phyloP scores from a whole-genome alignment of 192 early-diverging fungal species.

The Coemansia sp. region DNA sequence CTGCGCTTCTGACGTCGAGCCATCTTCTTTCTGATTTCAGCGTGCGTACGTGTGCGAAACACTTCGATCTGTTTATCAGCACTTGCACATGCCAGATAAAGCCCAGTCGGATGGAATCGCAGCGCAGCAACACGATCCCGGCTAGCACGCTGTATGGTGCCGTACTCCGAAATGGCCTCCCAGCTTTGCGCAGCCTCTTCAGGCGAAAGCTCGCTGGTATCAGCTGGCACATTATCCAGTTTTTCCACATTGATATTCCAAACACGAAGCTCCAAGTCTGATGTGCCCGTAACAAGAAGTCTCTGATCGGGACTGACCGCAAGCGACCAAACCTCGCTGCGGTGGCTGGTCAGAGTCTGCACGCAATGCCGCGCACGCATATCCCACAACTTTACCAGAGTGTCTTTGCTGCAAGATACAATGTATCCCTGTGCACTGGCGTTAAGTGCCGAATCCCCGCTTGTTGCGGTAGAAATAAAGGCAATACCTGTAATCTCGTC shows the following conservation, averaged over 20 bases:
- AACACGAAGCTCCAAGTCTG: constrained; percentile 80
- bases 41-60: constrained; percentile 71
- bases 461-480: constrained; percentile 31
- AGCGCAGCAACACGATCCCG: constrained; percentile 79
- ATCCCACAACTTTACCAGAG: constrained; percentile 96
- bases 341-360: constrained; percentile 89
- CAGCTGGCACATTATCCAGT: constrained; percentile 21
- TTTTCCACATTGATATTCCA: constrained; percentile 72
- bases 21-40: constrained; percentile 83
- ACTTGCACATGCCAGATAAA: constrained; percentile 78
- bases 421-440: constrained; percentile 65
- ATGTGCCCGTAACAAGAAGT: constrained; percentile 79
- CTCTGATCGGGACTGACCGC: constrained; percentile 64
- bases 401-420: constrained; percentile 91
- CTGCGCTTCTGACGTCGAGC: constrained; percentile 73
- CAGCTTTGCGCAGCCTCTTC: constrained; percentile 36
- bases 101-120: constrained; percentile 72
- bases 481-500: constrained; percentile 78
- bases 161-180: constrained; percentile 72
- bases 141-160: constrained; percentile 74
- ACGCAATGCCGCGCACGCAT: constrained; percentile 89
- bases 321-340: constrained; percentile 91
- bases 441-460: constrained; percentile 31
- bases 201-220: constrained; percentile 15
- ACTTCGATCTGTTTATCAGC: constrained; percentile 80